Evolutionary conservation across 345 rosid species (phyloP).

Genomic region (Syzygium aqueum): DNA sequence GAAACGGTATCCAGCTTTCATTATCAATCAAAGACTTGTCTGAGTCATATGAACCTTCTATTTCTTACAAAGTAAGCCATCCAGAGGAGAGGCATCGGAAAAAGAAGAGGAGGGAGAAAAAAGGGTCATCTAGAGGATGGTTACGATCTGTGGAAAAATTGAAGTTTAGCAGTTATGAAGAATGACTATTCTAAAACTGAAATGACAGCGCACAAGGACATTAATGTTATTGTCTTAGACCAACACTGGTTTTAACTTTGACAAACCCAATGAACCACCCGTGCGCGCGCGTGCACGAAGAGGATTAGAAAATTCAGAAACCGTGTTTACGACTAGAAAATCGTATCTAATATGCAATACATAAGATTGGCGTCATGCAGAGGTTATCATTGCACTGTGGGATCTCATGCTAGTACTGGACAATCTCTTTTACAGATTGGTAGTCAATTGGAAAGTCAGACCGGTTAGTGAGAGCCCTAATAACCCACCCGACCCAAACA

Average conservation of each 20-base stretch:
- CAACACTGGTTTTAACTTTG: not conserved
- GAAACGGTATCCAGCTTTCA: not conserved
- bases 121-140: not conserved
- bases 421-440: not conserved
- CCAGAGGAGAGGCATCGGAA: not conserved
- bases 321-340: not conserved
- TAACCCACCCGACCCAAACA: not conserved
- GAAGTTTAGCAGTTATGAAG: not conserved
- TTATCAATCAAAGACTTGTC: not conserved
- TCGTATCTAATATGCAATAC: not conserved
- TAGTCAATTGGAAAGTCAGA: not conserved
- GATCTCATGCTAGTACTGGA: not conserved
- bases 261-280: not conserved
- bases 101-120: not conserved
- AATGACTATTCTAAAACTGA: not conserved
- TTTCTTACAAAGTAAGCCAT: not conserved
- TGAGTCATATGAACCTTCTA: not conserved
- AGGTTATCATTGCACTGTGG: not conserved
- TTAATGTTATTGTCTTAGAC: not conserved
- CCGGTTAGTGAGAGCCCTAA: not conserved
- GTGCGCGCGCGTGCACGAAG: not conserved
- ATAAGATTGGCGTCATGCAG: not conserved
- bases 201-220: not conserved
- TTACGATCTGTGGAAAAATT: not conserved
- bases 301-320: not conserved